Percentiles rank a stretch among this genome's conserved stretches.
These are phyloP conservation scores for Aspergillus sojae DNA, from an alignment of 2,329 filamentous ascomycete species.

Conservation along the genomic window DNA sequence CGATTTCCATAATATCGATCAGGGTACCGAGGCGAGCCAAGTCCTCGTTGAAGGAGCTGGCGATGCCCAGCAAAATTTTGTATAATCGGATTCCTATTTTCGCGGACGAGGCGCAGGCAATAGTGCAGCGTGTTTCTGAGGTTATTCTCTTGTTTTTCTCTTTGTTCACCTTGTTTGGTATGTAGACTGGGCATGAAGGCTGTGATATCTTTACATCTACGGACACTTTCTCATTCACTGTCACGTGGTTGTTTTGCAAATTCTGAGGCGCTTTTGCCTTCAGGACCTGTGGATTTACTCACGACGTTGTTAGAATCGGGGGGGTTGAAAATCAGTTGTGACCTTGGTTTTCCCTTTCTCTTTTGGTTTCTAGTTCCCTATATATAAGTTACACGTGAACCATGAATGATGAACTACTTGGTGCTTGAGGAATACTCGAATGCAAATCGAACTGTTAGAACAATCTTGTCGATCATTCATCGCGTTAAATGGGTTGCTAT, in stretches of 20 bases:
- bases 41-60: constrained; percentile 30
- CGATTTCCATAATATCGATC: constrained; percentile 94
- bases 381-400: constrained; percentile 14
- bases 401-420: constrained; percentile 16
- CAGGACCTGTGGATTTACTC: neutral
- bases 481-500: neutral
- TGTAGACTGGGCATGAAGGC: constrained; percentile 25
- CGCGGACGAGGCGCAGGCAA: constrained; percentile 17
- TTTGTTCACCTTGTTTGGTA: constrained; percentile 15
- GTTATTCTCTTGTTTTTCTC: constrained; percentile 19
- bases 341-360: constrained; percentile 15
- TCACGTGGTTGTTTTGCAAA: constrained; percentile 15
- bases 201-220: constrained; percentile 25
- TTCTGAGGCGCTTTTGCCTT: constrained; percentile 23
- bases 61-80: constrained; percentile 29
- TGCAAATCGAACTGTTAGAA: neutral
- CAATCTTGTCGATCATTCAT: neutral
- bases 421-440: neutral
- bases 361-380: constrained; percentile 10
- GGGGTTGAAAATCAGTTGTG: constrained; percentile 20
- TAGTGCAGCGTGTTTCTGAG: constrained; percentile 24
- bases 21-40: constrained; percentile 37
- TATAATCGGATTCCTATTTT: constrained; percentile 19
- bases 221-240: constrained; percentile 12
- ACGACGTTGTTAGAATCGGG: constrained; percentile 18